Evolutionary conservation across 345 rosid species (phyloP).

Genomic region (Alliaria petiolata): DNA sequence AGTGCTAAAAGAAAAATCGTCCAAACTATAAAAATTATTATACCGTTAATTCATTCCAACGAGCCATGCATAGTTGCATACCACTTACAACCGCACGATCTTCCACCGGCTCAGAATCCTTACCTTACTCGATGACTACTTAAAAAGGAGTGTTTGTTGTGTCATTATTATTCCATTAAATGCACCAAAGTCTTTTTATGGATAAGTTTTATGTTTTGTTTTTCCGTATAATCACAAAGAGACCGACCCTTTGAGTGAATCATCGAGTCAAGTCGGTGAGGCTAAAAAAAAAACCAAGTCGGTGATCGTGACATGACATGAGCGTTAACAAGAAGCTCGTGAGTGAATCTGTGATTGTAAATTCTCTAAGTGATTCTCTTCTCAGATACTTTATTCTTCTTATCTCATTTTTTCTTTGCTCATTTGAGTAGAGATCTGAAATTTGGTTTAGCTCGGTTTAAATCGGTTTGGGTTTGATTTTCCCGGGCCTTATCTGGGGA

Average conservation of each 20-base stretch:
- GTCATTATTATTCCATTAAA: not conserved
- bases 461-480: not conserved
- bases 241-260: not conserved
- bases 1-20: not conserved
- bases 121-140: not conserved
- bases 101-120: slow-evolving; percentile 11
- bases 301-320: slow-evolving; percentile 30
- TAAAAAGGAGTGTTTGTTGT: not conserved
- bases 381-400: not conserved
- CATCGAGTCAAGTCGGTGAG: slow-evolving; percentile 24
- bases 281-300: slow-evolving; percentile 8
- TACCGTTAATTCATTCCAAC: not conserved
- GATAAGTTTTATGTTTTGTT: slow-evolving; percentile 20
- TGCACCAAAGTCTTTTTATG: slow-evolving; percentile 3
- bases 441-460: not conserved
- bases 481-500: not conserved
- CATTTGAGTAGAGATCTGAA: not conserved
- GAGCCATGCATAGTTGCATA: slow-evolving; percentile 7
- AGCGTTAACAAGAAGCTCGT: slow-evolving; percentile 17
- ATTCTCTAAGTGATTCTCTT: not conserved
- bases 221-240: not conserved
- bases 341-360: slow-evolving; percentile 14
- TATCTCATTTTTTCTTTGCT: not conserved
- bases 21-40: too few species aligned
- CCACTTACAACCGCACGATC: slow-evolving; percentile 26